Conservation (phyloP, 2,329 filamentous ascomycete genomes). For the Penicillium sp. region DNA sequence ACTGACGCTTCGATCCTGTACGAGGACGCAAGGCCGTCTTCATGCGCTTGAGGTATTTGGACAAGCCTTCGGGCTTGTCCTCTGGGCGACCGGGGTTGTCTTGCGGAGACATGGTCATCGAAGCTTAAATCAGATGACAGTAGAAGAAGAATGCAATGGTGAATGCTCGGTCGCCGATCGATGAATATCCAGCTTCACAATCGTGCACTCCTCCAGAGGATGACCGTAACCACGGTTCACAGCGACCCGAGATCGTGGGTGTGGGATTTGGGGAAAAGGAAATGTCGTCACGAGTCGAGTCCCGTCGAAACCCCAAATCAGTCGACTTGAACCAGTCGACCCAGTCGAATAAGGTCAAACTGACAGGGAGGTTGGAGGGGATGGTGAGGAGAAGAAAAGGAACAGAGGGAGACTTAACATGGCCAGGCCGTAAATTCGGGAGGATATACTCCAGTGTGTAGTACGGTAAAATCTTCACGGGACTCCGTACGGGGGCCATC, state of each 20-base stretch:
- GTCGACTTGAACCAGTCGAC: no score
- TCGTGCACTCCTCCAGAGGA: not conserved
- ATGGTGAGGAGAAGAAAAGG: no score
- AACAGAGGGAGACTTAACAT: no score
- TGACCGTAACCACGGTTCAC: no score
- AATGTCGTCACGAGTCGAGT: no score
- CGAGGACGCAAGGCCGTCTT: conserved; percentile 33
- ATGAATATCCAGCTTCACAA: conserved; percentile 8
- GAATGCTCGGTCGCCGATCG: conserved; percentile 13
- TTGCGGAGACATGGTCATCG: conserved; percentile 18
- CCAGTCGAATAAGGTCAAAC: no score
- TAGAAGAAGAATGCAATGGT: conserved; percentile 13
- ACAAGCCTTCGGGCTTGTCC: conserved; percentile 31
- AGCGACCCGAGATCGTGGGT: conserved; percentile 1
- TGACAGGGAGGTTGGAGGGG: no score
- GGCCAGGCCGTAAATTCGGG: no score
- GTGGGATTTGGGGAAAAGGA: conserved; percentile 2
- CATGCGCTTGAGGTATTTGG: conserved; percentile 39
- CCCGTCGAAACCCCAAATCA: no score
- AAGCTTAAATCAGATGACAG: conserved; percentile 3
- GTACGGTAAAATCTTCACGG: no score
- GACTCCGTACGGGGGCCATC: no score
- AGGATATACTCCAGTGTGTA: no score
- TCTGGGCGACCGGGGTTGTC: conserved; percentile 14
- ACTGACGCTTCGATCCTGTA: conserved; percentile 27